These are phyloP conservation scores for Polytrichum commune DNA, from an alignment of 225 moss, liverwort and hornwort genomes.

Conservation along the genomic window DNA sequence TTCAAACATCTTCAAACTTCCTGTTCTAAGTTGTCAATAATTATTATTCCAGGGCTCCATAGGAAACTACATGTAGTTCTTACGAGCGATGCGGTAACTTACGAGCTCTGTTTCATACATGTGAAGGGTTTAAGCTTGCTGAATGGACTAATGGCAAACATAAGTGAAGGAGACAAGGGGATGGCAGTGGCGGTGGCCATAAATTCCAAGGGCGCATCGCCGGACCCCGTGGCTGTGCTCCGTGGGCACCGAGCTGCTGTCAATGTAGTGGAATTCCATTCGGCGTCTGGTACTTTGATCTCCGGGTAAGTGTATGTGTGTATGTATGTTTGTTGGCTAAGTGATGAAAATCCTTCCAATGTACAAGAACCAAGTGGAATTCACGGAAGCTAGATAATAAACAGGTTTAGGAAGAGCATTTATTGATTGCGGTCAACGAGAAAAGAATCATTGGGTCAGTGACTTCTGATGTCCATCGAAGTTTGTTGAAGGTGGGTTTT, in stretches of 20 bases:
- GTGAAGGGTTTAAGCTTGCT: too few relatives aligned
- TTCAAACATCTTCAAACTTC: too few relatives aligned
- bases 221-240: slow-evolving; percentile 84
- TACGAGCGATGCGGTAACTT: too few relatives aligned
- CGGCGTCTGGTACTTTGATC: slow-evolving; percentile 62
- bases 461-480: background rate
- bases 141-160: background rate
- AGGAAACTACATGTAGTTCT: too few relatives aligned
- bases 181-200: slow-evolving; percentile 18
- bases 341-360: background rate
- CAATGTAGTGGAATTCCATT: slow-evolving; percentile 72
- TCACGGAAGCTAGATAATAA: too few relatives aligned
- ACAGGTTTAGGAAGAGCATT: too few relatives aligned
- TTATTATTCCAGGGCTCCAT: too few relatives aligned
- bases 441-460: background rate
- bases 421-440: too few relatives aligned
- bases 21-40: too few relatives aligned
- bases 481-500: background rate
- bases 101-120: too few relatives aligned
- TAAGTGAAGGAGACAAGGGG: background rate
- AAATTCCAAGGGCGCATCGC: slow-evolving; percentile 51
- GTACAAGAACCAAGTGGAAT: too few relatives aligned
- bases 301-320: slow-evolving; percentile 53
- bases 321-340: background rate
- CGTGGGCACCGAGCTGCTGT: slow-evolving; percentile 90